A percentile compares a stretch with the other conserved stretches of the same genome.
Conservation (phyloP, 495 filamentous ascomycete genomes). For the Penicillium angulare region DNA sequence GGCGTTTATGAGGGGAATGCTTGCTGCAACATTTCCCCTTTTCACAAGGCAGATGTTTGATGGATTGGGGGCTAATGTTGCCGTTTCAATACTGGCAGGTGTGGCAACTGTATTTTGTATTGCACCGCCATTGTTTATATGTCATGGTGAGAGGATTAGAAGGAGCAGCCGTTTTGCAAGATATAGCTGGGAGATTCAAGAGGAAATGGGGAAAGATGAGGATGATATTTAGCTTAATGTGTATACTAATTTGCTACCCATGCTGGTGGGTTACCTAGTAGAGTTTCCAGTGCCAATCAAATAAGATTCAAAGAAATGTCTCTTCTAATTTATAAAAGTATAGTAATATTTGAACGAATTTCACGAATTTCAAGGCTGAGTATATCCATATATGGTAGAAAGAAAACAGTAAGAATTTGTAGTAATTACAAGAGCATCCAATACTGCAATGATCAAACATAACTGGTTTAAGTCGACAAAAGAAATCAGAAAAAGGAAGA, state of each 20-base stretch:
- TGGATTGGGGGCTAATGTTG: slow-evolving; percentile 42
- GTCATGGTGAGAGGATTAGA: slow-evolving; percentile 42
- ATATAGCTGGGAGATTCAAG: slow-evolving; percentile 40
- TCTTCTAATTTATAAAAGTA: too few relatives aligned
- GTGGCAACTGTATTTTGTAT: slow-evolving; percentile 46
- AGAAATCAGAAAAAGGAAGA: background rate
- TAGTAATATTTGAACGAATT: too few relatives aligned
- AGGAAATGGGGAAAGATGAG: slow-evolving; percentile 29
- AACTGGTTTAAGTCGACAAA: background rate
- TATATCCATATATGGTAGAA: too few relatives aligned
- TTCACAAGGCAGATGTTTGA: slow-evolving; percentile 46
- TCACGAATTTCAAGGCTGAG: too few relatives aligned
- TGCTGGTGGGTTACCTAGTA: too few relatives aligned
- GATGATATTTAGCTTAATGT: slow-evolving; percentile 11
- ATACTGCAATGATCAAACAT: background rate
- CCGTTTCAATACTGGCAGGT: slow-evolving; percentile 42
- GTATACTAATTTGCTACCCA: too few relatives aligned
- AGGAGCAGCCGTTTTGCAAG: slow-evolving; percentile 47
- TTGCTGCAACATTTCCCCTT: slow-evolving; percentile 47
- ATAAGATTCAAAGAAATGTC: too few relatives aligned
- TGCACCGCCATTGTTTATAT: slow-evolving; percentile 41
- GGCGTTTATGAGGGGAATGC: slow-evolving; percentile 40
- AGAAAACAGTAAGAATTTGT: background rate
- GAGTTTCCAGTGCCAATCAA: too few relatives aligned
- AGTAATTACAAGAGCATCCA: background rate